Evolutionary conservation across 441 rosid genomes (phyloP).

Genomic region (Kokia cookei): DNA sequence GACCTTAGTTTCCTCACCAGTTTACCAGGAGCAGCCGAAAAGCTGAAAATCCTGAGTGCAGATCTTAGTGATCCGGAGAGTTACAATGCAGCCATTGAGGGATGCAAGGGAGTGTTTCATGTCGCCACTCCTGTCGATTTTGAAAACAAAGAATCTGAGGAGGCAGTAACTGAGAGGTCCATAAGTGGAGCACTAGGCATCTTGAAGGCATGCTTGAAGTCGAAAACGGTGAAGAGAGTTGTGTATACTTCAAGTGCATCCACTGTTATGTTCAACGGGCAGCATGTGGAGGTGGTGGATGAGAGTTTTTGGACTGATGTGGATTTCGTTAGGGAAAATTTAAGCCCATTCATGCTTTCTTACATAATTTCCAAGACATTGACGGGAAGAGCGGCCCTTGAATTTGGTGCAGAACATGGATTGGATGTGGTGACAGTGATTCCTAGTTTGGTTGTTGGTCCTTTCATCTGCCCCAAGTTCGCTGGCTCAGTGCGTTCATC

Average conservation of each 20-base stretch:
- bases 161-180: constrained; percentile 27
- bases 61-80: constrained; percentile 31
- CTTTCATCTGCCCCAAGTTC: constrained; percentile 34
- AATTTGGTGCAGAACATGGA: constrained; percentile 24
- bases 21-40: constrained; percentile 25
- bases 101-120: constrained; percentile 33
- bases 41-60: constrained; percentile 27
- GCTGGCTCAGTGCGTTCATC: constrained; percentile 21
- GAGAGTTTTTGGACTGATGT: constrained; percentile 35
- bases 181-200: constrained; percentile 38
- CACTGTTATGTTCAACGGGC: neutral
- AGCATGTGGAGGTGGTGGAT: constrained; percentile 15
- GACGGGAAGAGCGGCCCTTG: constrained; percentile 25
- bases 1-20: constrained; percentile 33
- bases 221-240: constrained; percentile 35
- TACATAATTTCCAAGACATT: constrained; percentile 29
- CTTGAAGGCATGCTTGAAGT: constrained; percentile 25
- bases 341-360: neutral
- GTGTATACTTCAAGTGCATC: constrained; percentile 23
- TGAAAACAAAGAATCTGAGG: neutral
- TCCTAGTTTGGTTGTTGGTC: constrained; percentile 30
- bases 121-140: constrained; percentile 26
- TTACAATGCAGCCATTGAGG: constrained; percentile 24
- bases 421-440: constrained; percentile 28
- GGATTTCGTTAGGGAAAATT: constrained; percentile 6